Evolutionary conservation across 164 flowering plant species (phyloP), one percentile per base, ranked within the genome.

Genomic region (Tetracentron sinense): DNA sequence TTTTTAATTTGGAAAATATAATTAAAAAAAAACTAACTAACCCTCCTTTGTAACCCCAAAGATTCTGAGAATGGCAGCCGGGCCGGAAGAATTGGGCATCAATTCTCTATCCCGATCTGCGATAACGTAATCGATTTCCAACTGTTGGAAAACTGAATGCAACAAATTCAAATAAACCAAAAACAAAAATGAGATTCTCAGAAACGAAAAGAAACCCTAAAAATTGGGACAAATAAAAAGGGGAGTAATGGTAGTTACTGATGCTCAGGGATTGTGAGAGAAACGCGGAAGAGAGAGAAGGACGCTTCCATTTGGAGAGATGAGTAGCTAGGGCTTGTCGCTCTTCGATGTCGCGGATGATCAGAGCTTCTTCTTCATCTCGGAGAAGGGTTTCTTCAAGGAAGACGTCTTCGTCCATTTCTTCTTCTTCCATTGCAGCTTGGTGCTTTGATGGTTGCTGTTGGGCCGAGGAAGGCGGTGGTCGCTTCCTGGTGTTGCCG

Each of bases 41-140:
- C 99, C 99, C 88, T 92, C 97, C 65, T 67, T 83, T 0, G 99
- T 88, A 8, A 95, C 99, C n/a, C 99, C 99, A 49, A 92, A 92
- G 23, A 95, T 90, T 58, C 97, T 70, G 33, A 95, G 80, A 69
- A 95, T 85, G 1, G 97, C 99, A 44, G 94, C 89, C 1, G 82
- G 82, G 14, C 96, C 97, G 33, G 88, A 76, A 3, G 78, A n/a
- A n/a, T n/a, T n/a, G n/a, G n/a, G n/a, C n/a, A n/a, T n/a, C n/a
- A n/a, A n/a, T n/a, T n/a, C n/a, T n/a, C n/a, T n/a, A n/a, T n/a
- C n/a, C 60, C 85, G 81, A 28, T 90, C 96, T 7, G 88, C 96
- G 54, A 95, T 90, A 65, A 92, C 84, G 42, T 95, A 88, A 75
- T 92, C 99, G 47, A 95, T 95, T 79, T 95, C 99, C 86, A 95